These are phyloP conservation scores for Yamagishiella unicocca DNA, from an alignment of 139 green algal species.

Conservation along the genomic window DNA sequence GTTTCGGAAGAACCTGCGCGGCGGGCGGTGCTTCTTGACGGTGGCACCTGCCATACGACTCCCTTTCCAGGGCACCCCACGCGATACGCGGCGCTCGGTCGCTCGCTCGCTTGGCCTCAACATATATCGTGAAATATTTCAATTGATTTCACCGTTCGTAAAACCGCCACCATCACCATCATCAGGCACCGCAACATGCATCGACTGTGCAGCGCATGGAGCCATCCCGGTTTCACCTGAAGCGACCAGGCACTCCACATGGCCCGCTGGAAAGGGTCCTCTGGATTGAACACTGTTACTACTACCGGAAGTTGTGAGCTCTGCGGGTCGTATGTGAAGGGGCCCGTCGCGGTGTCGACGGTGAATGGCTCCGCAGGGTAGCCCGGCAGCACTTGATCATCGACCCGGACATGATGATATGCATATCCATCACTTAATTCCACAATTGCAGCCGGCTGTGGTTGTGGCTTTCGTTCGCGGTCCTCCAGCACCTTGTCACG, in stretches of 20 bases:
- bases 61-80: neutral
- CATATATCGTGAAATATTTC: neutral
- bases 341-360: neutral
- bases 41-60: neutral
- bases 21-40: neutral
- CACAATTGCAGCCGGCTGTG: too few species aligned
- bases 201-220: too few species aligned
- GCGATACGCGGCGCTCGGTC: neutral
- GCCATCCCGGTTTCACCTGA: neutral
- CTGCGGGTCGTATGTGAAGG: slow-evolving; percentile 1
- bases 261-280: slow-evolving; percentile 23
- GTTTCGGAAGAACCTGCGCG: neutral
- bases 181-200: too few species aligned
- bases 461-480: too few species aligned
- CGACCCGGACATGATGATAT: too few species aligned
- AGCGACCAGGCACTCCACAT: slow-evolving; percentile 26
- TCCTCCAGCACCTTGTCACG: too few species aligned
- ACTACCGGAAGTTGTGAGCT: neutral
- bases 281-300: slow-evolving; percentile 9
- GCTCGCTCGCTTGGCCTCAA: neutral
- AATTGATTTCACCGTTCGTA: neutral
- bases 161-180: neutral
- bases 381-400: neutral
- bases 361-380: neutral
- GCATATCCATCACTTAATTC: too few species aligned